phyloP scores from a whole-genome alignment of 1,284 basidiomycete species.

The Microbotryum violaceum region DNA sequence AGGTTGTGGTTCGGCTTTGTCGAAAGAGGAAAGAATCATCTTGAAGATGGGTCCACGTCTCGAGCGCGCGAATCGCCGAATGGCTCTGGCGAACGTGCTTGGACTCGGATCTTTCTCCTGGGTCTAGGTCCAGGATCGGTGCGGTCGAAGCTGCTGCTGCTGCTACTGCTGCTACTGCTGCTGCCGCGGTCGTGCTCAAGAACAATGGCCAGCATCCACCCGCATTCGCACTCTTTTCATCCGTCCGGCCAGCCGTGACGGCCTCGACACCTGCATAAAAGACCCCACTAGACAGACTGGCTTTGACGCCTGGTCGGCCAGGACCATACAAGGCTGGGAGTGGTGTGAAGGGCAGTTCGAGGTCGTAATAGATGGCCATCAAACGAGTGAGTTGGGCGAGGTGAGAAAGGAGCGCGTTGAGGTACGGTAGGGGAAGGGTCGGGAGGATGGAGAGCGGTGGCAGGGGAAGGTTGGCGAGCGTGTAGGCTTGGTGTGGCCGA shows the following conservation, averaged over 20 bases:
- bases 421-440: neutral
- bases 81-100: no score
- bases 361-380: conserved; percentile 20
- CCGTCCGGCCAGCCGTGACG: neutral
- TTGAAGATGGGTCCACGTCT: no score
- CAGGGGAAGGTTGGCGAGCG: conserved; percentile 15
- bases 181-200: neutral
- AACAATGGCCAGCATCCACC: neutral
- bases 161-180: no score
- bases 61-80: no score
- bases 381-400: conserved; percentile 15
- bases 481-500: conserved; percentile 8
- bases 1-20: no score
- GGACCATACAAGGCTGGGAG: conserved; percentile 9
- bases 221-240: neutral
- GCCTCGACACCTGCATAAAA: neutral
- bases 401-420: conserved; percentile 18
- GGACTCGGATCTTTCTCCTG: no score
- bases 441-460: conserved; percentile 12
- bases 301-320: conserved; percentile 13
- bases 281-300: no score
- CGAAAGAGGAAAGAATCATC: no score
- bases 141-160: no score
- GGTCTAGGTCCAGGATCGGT: no score
- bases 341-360: conserved; percentile 16